phyloP scores from a whole-genome alignment of 2,329 filamentous ascomycete species.

The Daldinia eschscholtzii region DNA sequence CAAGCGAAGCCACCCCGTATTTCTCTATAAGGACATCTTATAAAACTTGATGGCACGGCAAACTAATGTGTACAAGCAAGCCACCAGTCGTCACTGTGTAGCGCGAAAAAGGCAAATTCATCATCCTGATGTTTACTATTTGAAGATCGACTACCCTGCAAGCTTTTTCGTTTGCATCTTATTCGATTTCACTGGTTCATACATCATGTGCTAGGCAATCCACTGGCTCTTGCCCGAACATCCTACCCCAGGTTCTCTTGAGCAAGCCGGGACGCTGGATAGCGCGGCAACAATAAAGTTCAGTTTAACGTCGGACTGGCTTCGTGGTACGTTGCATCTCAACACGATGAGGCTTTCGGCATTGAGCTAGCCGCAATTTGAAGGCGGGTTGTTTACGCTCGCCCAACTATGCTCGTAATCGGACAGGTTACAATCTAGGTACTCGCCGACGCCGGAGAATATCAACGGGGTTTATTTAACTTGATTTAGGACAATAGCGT shows the following conservation, averaged over 20 bases:
- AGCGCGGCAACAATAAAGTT: slow-evolving; percentile 3
- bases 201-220: neutral
- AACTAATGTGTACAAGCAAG: slow-evolving; percentile 16
- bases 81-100: slow-evolving; percentile 14
- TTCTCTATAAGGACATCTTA: slow-evolving; percentile 7
- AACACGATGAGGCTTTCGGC: slow-evolving; percentile 28
- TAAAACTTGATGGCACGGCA: slow-evolving; percentile 13
- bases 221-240: slow-evolving; percentile 2
- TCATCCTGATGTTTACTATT: slow-evolving; percentile 19
- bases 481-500: slow-evolving; percentile 7
- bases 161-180: slow-evolving; percentile 21
- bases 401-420: slow-evolving; percentile 17
- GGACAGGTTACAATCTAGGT: slow-evolving; percentile 12
- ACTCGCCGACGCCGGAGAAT: slow-evolving; percentile 16
- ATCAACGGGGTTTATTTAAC: slow-evolving; percentile 6
- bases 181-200: slow-evolving; percentile 18
- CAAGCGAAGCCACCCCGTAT: slow-evolving; percentile 37
- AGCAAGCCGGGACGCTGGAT: neutral
- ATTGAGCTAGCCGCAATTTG: slow-evolving; percentile 15
- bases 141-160: slow-evolving; percentile 20
- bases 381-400: slow-evolving; percentile 22
- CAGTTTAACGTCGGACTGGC: neutral
- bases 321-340: slow-evolving; percentile 33
- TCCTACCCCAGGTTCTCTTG: slow-evolving; percentile 11
- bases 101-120: slow-evolving; percentile 19